Evolutionary conservation across 192 early-diverging fungal genomes (phyloP), one percentile per base, ranked within the genome.

Genomic region (Chytriomyces sp.): DNA sequence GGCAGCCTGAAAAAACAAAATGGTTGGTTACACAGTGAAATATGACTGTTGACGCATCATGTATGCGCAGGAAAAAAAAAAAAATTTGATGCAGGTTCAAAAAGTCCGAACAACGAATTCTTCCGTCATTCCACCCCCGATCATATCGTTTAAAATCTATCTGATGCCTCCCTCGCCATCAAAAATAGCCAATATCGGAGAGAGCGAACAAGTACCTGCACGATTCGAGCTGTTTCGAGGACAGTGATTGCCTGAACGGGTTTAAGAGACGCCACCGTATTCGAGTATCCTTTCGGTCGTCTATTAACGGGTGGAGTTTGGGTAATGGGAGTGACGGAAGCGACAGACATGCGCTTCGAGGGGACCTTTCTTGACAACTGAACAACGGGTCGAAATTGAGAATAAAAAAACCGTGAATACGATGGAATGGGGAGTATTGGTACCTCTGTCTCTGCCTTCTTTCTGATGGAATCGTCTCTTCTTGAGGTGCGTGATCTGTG

Each of bases 241-340:
- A 88, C 81, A 10, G 95, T 97, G 75, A 98, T 87, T 18, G 97
- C 95, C 44, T 93, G 90, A 0, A 92, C 89, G 18, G 95, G 95
- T 50, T 91, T 87, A 45, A 98, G 86, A 8, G 95, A 92, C 6
- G 95, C 92, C 18, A 98, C 97, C 3, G 97, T 98, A 46, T 94
- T 94, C 9, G 87, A 43, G 53, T 59, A 50, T 8, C 50, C 48
- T 43, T 71, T 71, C 5, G 69, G 24, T 5, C 50, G 11, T 16
- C 47, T 43, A 23, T 50, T 59, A 20, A 50, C 50, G 9, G 26
- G 50, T 7, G 48, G 50, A 18, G 64, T 5, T 13, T 35, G 20
- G 24, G 50, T 43, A 11, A n/a, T 16, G 35, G 35, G 35, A 35
- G 35, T 35, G 9, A 71, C 69, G 5, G 69, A 71, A 7, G 69